Evolutionary conservation across 2,329 filamentous ascomycete genomes (phyloP).

Genomic region (Scortechinia acanthostroma): DNA sequence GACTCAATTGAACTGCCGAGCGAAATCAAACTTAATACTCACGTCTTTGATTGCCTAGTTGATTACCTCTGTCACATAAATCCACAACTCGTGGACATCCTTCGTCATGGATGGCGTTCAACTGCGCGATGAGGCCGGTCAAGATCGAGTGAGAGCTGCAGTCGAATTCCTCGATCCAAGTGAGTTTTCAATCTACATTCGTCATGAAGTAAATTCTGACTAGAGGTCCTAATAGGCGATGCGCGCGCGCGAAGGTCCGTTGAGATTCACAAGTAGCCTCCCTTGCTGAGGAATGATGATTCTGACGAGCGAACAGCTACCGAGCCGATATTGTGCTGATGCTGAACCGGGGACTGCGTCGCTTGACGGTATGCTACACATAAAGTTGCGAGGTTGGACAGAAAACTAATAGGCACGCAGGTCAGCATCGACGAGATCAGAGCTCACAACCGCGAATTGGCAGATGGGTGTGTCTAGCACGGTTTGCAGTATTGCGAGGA

Average conservation of each 20-base stretch:
- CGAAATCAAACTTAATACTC: background rate
- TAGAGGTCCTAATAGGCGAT: slow-evolving; percentile 32
- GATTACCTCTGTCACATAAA: background rate
- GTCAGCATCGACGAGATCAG: slow-evolving; percentile 64
- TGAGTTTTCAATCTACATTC: slow-evolving; percentile 26
- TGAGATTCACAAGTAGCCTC: slow-evolving; percentile 2
- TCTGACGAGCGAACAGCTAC: slow-evolving; percentile 37
- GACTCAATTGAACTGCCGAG: too few species aligned
- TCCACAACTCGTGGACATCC: background rate
- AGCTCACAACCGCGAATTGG: slow-evolving; percentile 59
- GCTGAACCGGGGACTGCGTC: slow-evolving; percentile 24
- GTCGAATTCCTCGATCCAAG: slow-evolving; percentile 67
- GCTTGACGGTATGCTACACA: slow-evolving; percentile 17
- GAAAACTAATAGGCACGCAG: too few species aligned
- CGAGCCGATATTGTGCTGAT: slow-evolving; percentile 57
- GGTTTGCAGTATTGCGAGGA: background rate
- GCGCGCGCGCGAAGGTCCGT: slow-evolving; percentile 36
- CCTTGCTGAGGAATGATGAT: slow-evolving; percentile 5
- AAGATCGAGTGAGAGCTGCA: slow-evolving; percentile 56
- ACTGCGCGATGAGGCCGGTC: slow-evolving; percentile 57
- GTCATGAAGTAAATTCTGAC: slow-evolving; percentile 4
- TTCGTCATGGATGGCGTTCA: slow-evolving; percentile 41
- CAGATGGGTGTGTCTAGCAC: slow-evolving; percentile 18
- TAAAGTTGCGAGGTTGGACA: too few species aligned
- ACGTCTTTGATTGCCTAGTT: background rate